Conservation (phyloP, 495 filamentous ascomycete species). For the Glarea lozoyensis region DNA sequence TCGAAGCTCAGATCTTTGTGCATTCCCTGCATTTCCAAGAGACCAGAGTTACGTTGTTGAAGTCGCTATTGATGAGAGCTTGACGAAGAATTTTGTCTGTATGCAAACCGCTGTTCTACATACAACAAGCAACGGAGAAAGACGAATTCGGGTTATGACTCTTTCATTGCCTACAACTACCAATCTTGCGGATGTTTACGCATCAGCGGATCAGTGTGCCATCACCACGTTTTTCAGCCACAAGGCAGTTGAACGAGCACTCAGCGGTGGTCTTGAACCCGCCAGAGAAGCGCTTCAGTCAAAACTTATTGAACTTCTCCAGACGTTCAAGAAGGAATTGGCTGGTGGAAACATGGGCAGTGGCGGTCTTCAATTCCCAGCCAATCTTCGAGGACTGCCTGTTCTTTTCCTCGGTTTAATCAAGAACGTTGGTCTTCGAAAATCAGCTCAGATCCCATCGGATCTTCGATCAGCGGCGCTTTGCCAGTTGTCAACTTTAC, state of each 20-base stretch:
- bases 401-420: constrained; percentile 88
- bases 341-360: constrained; percentile 93
- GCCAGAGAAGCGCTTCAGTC: constrained; percentile 82
- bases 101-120: constrained; percentile 95
- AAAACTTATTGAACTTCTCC: constrained; percentile 86
- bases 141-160: constrained; percentile 90
- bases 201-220: constrained; percentile 87
- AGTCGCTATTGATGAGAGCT: constrained; percentile 91
- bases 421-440: constrained; percentile 92
- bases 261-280: constrained; percentile 80
- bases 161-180: constrained; percentile 87
- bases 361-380: constrained; percentile 84
- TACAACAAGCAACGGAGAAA: constrained; percentile 95
- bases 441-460: constrained; percentile 91
- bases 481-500: constrained; percentile 85
- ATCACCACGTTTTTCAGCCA: constrained; percentile 93
- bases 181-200: constrained; percentile 83
- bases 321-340: constrained; percentile 94
- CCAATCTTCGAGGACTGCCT: constrained; percentile 79
- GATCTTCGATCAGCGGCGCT: constrained; percentile 92
- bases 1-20: constrained; percentile 89
- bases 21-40: constrained; percentile 94
- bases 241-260: constrained; percentile 87
- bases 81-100: constrained; percentile 89
- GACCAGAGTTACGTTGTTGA: constrained; percentile 99